Evolutionary conservation across 129 eudicot genomes (phyloP).

Genomic region (Lactuca sativa): DNA sequence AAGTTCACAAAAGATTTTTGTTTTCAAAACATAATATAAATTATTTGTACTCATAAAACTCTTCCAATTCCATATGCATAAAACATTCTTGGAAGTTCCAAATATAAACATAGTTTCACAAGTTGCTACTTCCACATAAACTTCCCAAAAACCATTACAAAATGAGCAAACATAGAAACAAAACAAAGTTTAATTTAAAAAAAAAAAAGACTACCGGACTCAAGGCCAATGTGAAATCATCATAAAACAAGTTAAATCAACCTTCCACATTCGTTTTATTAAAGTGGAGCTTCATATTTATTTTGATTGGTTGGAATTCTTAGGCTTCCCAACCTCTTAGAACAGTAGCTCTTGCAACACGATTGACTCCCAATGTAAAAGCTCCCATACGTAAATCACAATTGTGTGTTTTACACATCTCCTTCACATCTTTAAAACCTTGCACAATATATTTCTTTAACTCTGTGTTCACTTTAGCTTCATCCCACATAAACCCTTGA

Average conservation of each 20-base stretch:
- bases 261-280: slow-evolving; percentile 18
- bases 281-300: neutral
- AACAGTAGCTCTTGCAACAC: slow-evolving; percentile 91
- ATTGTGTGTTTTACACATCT: slow-evolving; percentile 90
- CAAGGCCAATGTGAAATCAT: slow-evolving; percentile 8
- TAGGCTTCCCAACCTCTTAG: slow-evolving; percentile 99
- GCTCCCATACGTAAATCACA: slow-evolving; percentile 99
- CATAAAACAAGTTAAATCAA: slow-evolving; percentile 20
- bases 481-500: slow-evolving; percentile 99
- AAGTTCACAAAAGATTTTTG: too few relatives aligned
- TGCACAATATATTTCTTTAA: slow-evolving; percentile 80
- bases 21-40: too few relatives aligned
- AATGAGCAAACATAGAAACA: slow-evolving; percentile 4
- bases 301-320: slow-evolving; percentile 3
- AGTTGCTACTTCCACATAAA: slow-evolving; percentile 10
- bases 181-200: neutral
- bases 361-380: slow-evolving; percentile 86
- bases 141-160: neutral
- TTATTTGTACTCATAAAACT: too few relatives aligned
- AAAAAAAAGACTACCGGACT: slow-evolving; percentile 2
- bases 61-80: neutral
- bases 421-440: slow-evolving; percentile 82
- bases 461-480: slow-evolving; percentile 78
- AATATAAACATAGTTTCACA: slow-evolving; percentile 19
- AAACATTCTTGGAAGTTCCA: slow-evolving; percentile 9